Base-by-base conservation (phyloP, 2,329 filamentous ascomycete genomes). In the Bretziella fagacearum region DNA sequence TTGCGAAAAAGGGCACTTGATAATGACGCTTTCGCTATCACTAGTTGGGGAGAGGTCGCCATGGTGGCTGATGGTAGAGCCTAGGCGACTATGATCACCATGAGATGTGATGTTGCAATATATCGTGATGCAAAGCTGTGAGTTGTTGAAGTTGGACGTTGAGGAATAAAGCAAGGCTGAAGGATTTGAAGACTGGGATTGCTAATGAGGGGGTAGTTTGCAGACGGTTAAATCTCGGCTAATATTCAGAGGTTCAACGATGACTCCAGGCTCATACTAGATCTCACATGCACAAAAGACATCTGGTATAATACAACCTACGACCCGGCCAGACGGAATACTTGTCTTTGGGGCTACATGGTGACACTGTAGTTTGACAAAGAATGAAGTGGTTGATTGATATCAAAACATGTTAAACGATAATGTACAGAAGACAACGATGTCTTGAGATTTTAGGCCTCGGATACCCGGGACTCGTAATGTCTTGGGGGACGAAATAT, bases 1-100 rank as follows among this genome's bases (percentile, higher is more conserved):
- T 79, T 73, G 52, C 81, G 78, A 49, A 89, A 71, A 35, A 89
- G 74, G 7, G 77, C 71, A 22, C 81, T 81, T 5, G 78, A 74
- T 54, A 91, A 74, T n/a, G 81, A 74, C 33, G 83, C 81, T 64
- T 84, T 87, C 52, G 81, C 78, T 54, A 89, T 84, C 56, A 79
- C 79, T 51, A 87, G 63, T 60, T 83, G 74, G 55, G 81, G 77
- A 37, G 76, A n/a, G n/a, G n/a, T 76, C 15, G 76, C 40, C 44
- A 50, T 50, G 15, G 27, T 39, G 15, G 36, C 8, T 11, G n/a
- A 18, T 27, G 25, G 2, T 30, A 17, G 20, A 30, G 5, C n/a
- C n/a, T n/a, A n/a, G n/a, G n/a, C n/a, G n/a, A n/a, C n/a, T n/a
- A n/a, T n/a, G n/a, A n/a, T n/a, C n/a, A n/a, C n/a, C n/a, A n/a